Conservation (phyloP, 1,284 basidiomycete species). For the Cerioporus squamosus region DNA sequence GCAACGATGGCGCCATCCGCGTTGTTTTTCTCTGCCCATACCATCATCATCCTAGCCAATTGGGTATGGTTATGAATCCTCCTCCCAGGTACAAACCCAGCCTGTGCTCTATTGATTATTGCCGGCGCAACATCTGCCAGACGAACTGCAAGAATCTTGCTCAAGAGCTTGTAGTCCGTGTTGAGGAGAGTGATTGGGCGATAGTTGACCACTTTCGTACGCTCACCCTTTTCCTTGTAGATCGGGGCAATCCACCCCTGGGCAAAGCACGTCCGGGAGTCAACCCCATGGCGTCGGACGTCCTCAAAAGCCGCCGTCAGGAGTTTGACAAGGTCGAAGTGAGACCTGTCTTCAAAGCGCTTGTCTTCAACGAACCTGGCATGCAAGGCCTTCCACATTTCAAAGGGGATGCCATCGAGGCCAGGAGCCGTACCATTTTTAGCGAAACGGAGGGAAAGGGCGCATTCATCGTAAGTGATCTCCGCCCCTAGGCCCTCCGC, state of each 20-base stretch:
- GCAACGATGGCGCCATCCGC: constrained; percentile 30
- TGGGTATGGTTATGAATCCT: constrained; percentile 30
- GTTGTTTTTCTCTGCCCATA: constrained; percentile 30
- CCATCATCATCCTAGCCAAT: constrained; percentile 27
- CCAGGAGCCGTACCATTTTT: constrained; percentile 20
- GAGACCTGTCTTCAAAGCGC: not conserved
- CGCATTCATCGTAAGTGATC: not conserved
- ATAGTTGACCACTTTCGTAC: constrained; percentile 33
- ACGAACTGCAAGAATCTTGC: constrained; percentile 24
- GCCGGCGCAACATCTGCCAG: constrained; percentile 18
- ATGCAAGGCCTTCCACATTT: constrained; percentile 24
- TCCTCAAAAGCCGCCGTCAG: constrained; percentile 23
- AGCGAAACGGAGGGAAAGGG: not conserved
- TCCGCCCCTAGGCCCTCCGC: not conserved
- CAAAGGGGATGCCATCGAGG: constrained; percentile 25
- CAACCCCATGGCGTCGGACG: constrained; percentile 21
- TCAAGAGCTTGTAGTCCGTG: constrained; percentile 36
- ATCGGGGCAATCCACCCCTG: constrained; percentile 40
- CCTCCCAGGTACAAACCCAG: constrained; percentile 33
- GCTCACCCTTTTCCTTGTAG: constrained; percentile 34
- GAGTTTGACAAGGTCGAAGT: constrained; percentile 17
- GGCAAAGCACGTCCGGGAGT: constrained; percentile 19
- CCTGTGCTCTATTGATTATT: constrained; percentile 31
- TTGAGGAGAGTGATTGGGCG: constrained; percentile 40
- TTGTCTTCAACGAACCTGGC: not conserved